Evolutionary conservation across 768 basidiomycete genomes (phyloP), one percentile per base, ranked within the genome.

Genomic region (Agrocybe pediades): DNA sequence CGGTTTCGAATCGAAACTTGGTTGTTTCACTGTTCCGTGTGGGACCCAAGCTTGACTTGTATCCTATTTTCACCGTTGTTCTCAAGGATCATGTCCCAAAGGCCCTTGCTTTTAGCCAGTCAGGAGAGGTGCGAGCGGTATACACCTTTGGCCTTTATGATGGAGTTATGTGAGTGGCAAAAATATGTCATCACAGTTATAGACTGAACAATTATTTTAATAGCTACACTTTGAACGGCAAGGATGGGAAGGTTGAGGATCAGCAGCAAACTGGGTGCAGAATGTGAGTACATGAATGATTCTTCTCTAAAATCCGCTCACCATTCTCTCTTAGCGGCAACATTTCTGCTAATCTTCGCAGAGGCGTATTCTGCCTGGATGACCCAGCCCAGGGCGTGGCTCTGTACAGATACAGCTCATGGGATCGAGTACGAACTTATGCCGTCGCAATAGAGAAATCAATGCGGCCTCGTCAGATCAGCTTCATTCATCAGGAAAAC

Each of bases 61-160:
- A 49, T 19, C 33, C 30, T 6, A 19, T 49, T 13, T 49, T 49
- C 20, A 36, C 48, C 6, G 19, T 49, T 39, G 48, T 49, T 8
- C 9, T 49, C 30, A 49, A 49, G 25, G 27, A 49, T 20, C 48
- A 49, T 21, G 25, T 49, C 6, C 48, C 48, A 2, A 49, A 49
- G 20, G 48, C 30, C 2, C n/a, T 49, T 39, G 33, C 48, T 11
- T 49, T 49, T 13, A 24, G 48, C 11, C 29, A 49, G 13, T 17
- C 30, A 2, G 48, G 48, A 3, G 48, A 49, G 16, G 30, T 36
- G 6, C n/a, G n/a, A 36, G 33, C 13, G 5, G n/a, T 36, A 4
- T 13, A 36, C n/a, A 36, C 33, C 4, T 36, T 36, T 36, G 33
- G 33, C 5, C 3, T 36, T 3, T 36, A 36, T 36, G 33, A 36